phyloP scores from a whole-genome alignment of 495 filamentous ascomycete genomes.

The Cairneyella variabilis region DNA sequence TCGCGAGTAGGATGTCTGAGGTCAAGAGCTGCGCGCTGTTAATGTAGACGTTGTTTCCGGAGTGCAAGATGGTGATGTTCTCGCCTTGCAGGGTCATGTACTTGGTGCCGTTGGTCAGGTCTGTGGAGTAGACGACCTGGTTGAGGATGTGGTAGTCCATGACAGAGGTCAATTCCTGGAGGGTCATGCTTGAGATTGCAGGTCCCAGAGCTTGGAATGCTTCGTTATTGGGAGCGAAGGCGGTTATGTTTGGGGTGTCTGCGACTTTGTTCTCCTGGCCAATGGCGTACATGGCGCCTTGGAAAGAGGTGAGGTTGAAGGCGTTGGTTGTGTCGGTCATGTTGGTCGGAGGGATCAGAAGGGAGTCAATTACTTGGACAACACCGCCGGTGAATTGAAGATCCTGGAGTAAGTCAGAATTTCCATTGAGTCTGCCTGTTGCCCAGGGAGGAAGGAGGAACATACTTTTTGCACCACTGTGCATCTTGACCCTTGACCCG shows the following conservation, averaged over 20 bases:
- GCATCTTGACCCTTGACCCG: constrained; percentile 35
- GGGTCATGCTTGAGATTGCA: constrained; percentile 41
- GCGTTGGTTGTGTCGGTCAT: constrained; percentile 43
- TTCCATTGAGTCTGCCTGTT: neutral
- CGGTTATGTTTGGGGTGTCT: constrained; percentile 47
- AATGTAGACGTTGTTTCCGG: constrained; percentile 40
- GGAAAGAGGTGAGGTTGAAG: constrained; percentile 52
- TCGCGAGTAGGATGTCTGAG: constrained; percentile 56
- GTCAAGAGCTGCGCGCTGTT: constrained; percentile 51
- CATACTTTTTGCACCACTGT: constrained; percentile 20
- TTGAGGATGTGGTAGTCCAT: constrained; percentile 58
- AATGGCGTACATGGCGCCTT: constrained; percentile 49
- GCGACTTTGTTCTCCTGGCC: constrained; percentile 40
- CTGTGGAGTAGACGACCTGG: constrained; percentile 47
- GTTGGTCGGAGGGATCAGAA: constrained; percentile 52
- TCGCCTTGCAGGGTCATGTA: constrained; percentile 38
- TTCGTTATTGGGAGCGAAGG: constrained; percentile 58
- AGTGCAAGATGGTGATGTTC: constrained; percentile 47
- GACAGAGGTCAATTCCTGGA: constrained; percentile 42
- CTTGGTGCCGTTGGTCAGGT: constrained; percentile 40
- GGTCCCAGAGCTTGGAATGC: constrained; percentile 60
- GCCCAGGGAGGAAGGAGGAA: neutral
- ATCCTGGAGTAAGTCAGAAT: constrained; percentile 31
- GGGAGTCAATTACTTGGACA: constrained; percentile 60
- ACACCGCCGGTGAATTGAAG: constrained; percentile 59